phyloP scores from a whole-genome alignment of 352 stramenopile species.

The Peronospora farinosa region DNA sequence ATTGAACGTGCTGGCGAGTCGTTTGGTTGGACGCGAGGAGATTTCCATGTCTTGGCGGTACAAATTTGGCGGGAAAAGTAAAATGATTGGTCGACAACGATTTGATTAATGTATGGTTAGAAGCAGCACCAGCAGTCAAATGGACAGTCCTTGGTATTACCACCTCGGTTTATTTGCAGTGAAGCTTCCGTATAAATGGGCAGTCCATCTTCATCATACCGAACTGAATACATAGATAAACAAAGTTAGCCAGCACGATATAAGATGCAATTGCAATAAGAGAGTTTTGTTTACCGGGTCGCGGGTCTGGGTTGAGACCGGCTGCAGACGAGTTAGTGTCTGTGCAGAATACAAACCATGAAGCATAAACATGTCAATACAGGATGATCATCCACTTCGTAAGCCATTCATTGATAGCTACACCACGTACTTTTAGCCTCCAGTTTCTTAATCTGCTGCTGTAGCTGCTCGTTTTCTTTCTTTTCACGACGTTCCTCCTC shows the following conservation, averaged over 20 bases:
- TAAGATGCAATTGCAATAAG: neutral
- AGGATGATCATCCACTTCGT: neutral
- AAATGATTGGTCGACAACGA: conserved; percentile 16
- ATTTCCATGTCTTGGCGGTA: conserved; percentile 12
- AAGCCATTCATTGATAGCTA: neutral
- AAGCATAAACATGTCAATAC: conserved; percentile 1
- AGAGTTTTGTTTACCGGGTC: conserved; percentile 47
- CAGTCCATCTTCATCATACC: conserved; percentile 80
- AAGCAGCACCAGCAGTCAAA: conserved; percentile 91
- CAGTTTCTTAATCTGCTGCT: conserved; percentile 77
- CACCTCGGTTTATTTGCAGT: conserved; percentile 78
- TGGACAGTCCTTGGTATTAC: conserved; percentile 78
- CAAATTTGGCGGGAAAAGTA: conserved; percentile 13
- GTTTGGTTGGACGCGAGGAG: conserved; percentile 8
- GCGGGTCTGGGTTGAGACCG: conserved; percentile 61
- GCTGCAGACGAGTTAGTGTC: conserved; percentile 71
- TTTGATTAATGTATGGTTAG: conserved; percentile 19
- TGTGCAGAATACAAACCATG: conserved; percentile 19
- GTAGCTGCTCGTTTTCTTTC: conserved; percentile 56
- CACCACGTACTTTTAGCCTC: conserved; percentile 68
- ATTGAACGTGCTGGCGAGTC: conserved; percentile 7
- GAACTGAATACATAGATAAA: conserved; percentile 38
- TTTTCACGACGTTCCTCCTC: conserved; percentile 36
- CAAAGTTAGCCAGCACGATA: conserved; percentile 7
- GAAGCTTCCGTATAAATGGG: conserved; percentile 83